Percentiles rank a stretch among this genome's conserved stretches.
These are phyloP conservation scores for Magnusiomyces fungicola DNA, from an alignment of 1,139 yeast species.

Conservation along the genomic window DNA sequence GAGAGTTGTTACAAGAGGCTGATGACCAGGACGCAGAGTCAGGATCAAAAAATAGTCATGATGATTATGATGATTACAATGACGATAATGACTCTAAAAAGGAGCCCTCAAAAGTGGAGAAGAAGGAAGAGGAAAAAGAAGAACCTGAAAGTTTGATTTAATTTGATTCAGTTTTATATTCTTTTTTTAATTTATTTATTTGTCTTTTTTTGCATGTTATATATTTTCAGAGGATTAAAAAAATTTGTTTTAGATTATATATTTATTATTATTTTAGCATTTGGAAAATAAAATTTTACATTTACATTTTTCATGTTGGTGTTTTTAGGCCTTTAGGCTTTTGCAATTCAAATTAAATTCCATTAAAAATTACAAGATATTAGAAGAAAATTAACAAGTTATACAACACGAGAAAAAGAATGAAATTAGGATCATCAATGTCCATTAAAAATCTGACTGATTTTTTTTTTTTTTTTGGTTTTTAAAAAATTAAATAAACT, in stretches of 20 bases:
- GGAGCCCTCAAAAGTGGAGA: background rate
- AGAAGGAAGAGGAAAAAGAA: background rate
- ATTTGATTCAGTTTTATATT: background rate
- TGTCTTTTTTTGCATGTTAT: no score
- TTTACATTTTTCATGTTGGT: no score
- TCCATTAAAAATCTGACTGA: background rate
- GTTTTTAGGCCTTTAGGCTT: no score
- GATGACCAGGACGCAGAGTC: background rate
- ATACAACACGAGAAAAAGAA: background rate
- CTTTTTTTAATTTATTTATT: background rate
- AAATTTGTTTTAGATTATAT: no score
- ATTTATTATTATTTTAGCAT: no score
- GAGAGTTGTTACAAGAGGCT: slow-evolving; percentile 33
- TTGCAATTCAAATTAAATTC: background rate
- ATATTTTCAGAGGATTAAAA: no score
- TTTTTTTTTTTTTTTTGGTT: no score
- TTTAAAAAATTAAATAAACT: background rate
- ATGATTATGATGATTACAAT: background rate
- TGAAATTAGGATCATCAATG: background rate
- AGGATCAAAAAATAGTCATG: background rate
- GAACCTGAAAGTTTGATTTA: background rate
- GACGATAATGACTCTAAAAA: background rate
- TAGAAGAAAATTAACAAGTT: background rate
- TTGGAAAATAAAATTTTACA: no score
- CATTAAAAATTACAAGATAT: background rate